These are phyloP conservation scores for Rhinocladiella mackenziei DNA, from an alignment of 2,329 filamentous ascomycete species.

Conservation along the genomic window DNA sequence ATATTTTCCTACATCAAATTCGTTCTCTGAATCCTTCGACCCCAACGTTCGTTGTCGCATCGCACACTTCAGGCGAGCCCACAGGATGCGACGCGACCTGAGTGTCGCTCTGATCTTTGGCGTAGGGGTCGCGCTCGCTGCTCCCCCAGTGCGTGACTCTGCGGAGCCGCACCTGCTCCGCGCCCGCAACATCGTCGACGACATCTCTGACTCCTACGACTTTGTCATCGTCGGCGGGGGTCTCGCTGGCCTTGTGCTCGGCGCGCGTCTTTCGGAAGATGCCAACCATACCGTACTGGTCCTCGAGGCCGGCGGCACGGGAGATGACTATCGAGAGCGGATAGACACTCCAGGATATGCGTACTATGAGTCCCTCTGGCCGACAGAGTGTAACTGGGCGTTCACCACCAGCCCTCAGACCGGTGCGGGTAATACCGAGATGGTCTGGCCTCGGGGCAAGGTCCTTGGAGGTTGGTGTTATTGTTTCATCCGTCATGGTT, in stretches of 20 bases:
- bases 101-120: too few relatives aligned
- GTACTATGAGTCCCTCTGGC: conserved; percentile 37
- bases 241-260: not conserved
- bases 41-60: too few relatives aligned
- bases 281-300: not conserved
- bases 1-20: too few relatives aligned
- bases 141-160: too few relatives aligned
- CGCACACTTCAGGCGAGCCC: too few relatives aligned
- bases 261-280: not conserved
- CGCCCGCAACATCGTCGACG: too few relatives aligned
- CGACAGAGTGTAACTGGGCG: conserved; percentile 36
- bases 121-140: too few relatives aligned
- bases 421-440: conserved; percentile 32
- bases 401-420: conserved; percentile 34
- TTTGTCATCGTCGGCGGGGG: not conserved
- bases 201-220: too few relatives aligned
- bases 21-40: too few relatives aligned
- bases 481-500: not conserved
- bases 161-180: too few relatives aligned
- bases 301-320: not conserved
- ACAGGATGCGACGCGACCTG: too few relatives aligned
- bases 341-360: conserved; percentile 37
- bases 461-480: conserved; percentile 33
- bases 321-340: conserved; percentile 33
- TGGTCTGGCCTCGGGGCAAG: conserved; percentile 37